A percentile compares a stretch with the other conserved stretches of the same genome.
phyloP scores from a whole-genome alignment of 805 yeast genomes.

The Dipodascus geniculatus region DNA sequence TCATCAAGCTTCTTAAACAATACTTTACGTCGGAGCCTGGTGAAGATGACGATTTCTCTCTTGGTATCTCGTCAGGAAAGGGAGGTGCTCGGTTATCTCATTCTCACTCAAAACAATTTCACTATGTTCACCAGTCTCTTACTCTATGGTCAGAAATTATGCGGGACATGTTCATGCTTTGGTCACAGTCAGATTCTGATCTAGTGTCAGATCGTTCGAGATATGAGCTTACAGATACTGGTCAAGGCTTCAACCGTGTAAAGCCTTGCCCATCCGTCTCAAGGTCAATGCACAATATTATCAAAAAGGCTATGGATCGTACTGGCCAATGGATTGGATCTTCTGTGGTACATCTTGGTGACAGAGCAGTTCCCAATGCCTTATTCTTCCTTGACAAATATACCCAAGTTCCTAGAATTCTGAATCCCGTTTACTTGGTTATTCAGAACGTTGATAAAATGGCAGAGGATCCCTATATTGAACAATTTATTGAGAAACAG shows the following conservation, averaged over 20 bases:
- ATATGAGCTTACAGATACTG: constrained; percentile 54
- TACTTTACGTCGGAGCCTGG: constrained; percentile 32
- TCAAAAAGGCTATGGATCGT: constrained; percentile 49
- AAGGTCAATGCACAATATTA: constrained; percentile 58
- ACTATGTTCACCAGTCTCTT: constrained; percentile 64
- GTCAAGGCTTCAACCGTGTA: constrained; percentile 71
- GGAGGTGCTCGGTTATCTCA: constrained; percentile 66
- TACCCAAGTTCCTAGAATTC: constrained; percentile 64
- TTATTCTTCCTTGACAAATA: constrained; percentile 69
- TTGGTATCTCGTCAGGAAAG: constrained; percentile 56
- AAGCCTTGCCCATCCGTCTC: constrained; percentile 61
- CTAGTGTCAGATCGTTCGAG: constrained; percentile 36
- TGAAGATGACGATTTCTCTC: constrained; percentile 29
- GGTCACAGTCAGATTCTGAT: constrained; percentile 71
- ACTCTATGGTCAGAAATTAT: constrained; percentile 67
- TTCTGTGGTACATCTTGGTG: constrained; percentile 71
- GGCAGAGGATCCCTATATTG: constrained; percentile 36
- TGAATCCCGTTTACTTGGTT: constrained; percentile 59
- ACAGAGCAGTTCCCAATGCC: constrained; percentile 76
- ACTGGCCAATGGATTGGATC: constrained; percentile 71
- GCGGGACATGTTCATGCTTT: constrained; percentile 64
- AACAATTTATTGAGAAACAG: constrained; percentile 43
- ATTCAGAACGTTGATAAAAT: constrained; percentile 43
- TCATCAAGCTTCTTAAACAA: constrained; percentile 39
- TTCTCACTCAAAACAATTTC: constrained; percentile 58